These are phyloP conservation scores for Pseudogymnoascus sp. DNA, from an alignment of 2,329 filamentous ascomycete species.

Conservation along the genomic window DNA sequence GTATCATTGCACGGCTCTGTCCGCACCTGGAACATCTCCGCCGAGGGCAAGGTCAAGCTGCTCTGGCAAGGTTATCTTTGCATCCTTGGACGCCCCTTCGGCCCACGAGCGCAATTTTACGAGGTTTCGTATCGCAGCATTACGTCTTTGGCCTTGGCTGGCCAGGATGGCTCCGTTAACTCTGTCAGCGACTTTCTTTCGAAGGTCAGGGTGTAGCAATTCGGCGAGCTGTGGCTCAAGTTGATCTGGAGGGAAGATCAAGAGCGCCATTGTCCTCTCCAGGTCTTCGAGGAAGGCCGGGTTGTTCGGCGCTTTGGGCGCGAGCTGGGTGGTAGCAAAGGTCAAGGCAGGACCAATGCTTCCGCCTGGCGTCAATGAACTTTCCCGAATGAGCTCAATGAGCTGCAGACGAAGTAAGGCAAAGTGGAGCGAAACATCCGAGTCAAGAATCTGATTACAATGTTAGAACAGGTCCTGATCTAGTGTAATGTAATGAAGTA, in stretches of 20 bases:
- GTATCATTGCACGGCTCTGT: conserved; percentile 3
- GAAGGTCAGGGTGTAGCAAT: conserved; percentile 71
- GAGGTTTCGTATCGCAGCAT: conserved; percentile 75
- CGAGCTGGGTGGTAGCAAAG: conserved; percentile 83
- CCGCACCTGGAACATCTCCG: conserved; percentile 15
- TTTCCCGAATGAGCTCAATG: conserved; percentile 82
- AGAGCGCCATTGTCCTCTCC: conserved; percentile 85
- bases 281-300: conserved; percentile 77
- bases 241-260: conserved; percentile 80
- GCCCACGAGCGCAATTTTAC: conserved; percentile 81
- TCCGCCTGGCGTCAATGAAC: conserved; percentile 56
- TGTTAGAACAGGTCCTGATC: conserved; percentile 16
- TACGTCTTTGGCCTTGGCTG: conserved; percentile 63
- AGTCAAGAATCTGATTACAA: conserved; percentile 69
- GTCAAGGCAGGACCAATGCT: conserved; percentile 67
- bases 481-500: conserved; percentile 16
- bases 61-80: conserved; percentile 29
- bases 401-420: conserved; percentile 83
- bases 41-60: conserved; percentile 28
- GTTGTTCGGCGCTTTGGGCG: conserved; percentile 77
- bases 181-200: conserved; percentile 73
- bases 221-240: conserved; percentile 69
- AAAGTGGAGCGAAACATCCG: conserved; percentile 78
- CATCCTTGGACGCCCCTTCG: conserved; percentile 42
- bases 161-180: conserved; percentile 86